A percentile compares a stretch with the other conserved stretches of the same genome.
These are phyloP conservation scores for Porodaedalea pini DNA, from an alignment of 1,284 basidiomycete genomes.

Conservation along the genomic window DNA sequence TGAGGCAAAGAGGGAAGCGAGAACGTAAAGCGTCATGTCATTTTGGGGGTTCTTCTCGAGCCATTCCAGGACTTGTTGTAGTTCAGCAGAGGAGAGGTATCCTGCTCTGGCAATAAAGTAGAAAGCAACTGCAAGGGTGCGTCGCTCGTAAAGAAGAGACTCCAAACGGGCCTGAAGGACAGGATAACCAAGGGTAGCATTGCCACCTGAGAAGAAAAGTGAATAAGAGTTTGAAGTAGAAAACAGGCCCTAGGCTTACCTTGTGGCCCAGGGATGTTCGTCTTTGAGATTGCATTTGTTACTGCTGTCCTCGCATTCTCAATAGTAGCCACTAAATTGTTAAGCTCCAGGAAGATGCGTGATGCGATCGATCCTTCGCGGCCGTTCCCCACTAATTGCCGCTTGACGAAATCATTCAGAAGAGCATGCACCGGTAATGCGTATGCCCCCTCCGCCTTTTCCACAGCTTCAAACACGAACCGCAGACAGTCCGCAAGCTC, in stretches of 20 bases:
- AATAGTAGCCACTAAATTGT: conserved; percentile 50
- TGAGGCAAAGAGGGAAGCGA: conserved; percentile 62
- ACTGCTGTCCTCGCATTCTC: conserved; percentile 51
- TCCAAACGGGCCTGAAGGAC: conserved; percentile 63
- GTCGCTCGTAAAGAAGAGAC: conserved; percentile 70
- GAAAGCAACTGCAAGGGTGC: conserved; percentile 58
- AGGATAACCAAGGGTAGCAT: conserved; percentile 55
- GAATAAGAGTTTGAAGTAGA: conserved; percentile 5
- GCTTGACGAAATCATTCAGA: conserved; percentile 49
- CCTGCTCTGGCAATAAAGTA: conserved; percentile 64
- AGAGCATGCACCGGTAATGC: conserved; percentile 43
- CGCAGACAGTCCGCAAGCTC: conserved; percentile 64
- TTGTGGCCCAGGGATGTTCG: conserved; percentile 50
- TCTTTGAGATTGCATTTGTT: conserved; percentile 61
- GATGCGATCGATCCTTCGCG: conserved; percentile 43
- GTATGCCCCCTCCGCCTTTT: conserved; percentile 37
- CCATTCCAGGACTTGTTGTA: conserved; percentile 65
- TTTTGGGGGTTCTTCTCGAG: conserved; percentile 59
- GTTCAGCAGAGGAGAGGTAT: conserved; percentile 52
- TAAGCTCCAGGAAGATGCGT: conserved; percentile 62
- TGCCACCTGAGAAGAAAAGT: conserved; percentile 34
- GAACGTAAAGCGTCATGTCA: conserved; percentile 66
- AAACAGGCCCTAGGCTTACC: conserved; percentile 48
- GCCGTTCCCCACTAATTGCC: conserved; percentile 44
- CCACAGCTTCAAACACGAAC: conserved; percentile 46